Base-by-base conservation (phyloP, 108 stramenopile genomes). In the Cyclotella distinguenda region DNA sequence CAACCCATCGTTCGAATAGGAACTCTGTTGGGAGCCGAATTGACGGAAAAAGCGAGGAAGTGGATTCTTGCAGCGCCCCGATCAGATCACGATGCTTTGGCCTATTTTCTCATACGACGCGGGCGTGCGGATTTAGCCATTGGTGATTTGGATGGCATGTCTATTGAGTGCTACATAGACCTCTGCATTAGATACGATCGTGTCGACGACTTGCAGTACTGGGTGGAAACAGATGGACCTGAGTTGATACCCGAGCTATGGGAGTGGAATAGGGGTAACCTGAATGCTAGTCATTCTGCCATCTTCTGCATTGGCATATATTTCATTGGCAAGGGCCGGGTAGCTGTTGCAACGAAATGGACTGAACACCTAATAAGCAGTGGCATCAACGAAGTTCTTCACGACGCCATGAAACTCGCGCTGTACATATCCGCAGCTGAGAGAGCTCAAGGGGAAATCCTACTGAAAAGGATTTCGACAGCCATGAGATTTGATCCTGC, bases 1-100 rank as follows among this genome's bases (percentile, higher is more conserved):
- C 80, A 78, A 45, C 88, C 91, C 13, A 46, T 86, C 9, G 45
- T 93, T 23, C 84, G 91, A 35, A 87, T 93, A 32, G 88, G 91
- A 3, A 67, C 84, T 15, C 51, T 93, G 34, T 58, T 93, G 21
- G 83, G 83, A 9, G 86, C 87, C 10, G 86, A 86, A 27, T 73
- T 85, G 4, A 39, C 44, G 11, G 82, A 74, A 22, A 59, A 68
- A 54, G 91, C 91, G 32, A 77, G 76, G 62, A 79, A 78, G 48
- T 93, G 91, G 91, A 84, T 93, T 55, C 72, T 81, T 53, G 84
- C 82, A 8, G 60, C 84, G 8, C 78, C 83, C 0, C 33, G 63
- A 21, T 39, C 50, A 46, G 77, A 85, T 25, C 87, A 90, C 33
- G 88, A 93, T 66, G 77, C 58, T 31, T 56, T 93, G 55, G 85